Evolutionary conservation across 192 early-diverging fungal genomes (phyloP).

Genomic region (Coemansia aciculifera): DNA sequence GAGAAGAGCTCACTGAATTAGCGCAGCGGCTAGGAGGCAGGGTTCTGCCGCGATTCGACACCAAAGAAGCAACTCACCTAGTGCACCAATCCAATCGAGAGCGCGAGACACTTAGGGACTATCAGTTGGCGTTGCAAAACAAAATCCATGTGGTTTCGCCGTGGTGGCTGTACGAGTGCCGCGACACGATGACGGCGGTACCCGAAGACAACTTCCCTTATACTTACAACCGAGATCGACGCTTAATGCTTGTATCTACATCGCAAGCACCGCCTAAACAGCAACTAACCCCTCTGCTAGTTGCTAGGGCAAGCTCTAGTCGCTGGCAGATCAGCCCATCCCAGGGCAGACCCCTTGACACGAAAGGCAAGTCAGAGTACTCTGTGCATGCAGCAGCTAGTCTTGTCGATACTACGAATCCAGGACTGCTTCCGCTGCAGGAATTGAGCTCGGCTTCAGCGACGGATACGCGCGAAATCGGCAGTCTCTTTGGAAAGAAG

Average conservation of each 20-base stretch:
- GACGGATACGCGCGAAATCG: conserved; percentile 15
- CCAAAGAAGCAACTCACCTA: conserved; percentile 36
- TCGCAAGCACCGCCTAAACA: conserved; percentile 1
- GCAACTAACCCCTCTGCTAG: not conserved
- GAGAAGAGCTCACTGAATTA: conserved; percentile 34
- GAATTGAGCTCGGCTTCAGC: not conserved
- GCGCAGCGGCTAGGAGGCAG: conserved; percentile 40
- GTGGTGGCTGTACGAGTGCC: conserved; percentile 55
- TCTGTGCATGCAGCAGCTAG: not conserved
- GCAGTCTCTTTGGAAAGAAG: conserved; percentile 31
- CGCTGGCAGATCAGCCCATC: not conserved
- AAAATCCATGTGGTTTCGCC: conserved; percentile 47
- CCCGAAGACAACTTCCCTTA: conserved; percentile 42
- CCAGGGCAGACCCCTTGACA: not conserved
- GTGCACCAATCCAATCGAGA: conserved; percentile 52
- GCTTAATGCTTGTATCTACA: conserved; percentile 29
- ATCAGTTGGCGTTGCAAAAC: conserved; percentile 22
- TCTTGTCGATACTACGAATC: not conserved
- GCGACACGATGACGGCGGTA: conserved; percentile 16
- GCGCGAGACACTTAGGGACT: conserved; percentile 43
- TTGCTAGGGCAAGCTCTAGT: not conserved
- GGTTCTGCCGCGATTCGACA: conserved; percentile 34
- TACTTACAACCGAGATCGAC: conserved; percentile 44
- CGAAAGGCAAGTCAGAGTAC: not conserved
- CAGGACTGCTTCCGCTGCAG: not conserved